Percentiles rank a stretch among this genome's conserved stretches.
Evolutionary conservation across 108 stramenopile species (phyloP).

Genomic region (Cylindrotheca closterium): DNA sequence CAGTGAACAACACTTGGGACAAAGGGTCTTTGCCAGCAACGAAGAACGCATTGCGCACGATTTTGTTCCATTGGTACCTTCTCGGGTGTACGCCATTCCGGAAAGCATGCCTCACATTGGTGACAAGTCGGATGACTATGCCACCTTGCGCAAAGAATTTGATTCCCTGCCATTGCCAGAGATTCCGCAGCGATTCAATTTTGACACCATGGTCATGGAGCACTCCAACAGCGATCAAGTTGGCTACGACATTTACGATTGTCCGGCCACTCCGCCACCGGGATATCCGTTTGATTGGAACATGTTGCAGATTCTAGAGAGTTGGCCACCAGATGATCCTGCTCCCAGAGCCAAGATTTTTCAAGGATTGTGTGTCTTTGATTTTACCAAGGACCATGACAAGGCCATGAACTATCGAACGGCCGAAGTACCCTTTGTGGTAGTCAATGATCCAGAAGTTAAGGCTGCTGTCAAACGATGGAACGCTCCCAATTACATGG

Average conservation of each 20-base stretch:
- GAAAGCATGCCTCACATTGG: constrained; percentile 57
- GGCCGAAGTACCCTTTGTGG: constrained; percentile 91
- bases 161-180: neutral
- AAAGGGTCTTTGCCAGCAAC: neutral
- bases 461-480: constrained; percentile 77
- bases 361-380: constrained; percentile 80
- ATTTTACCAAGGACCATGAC: constrained; percentile 67
- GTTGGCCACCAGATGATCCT: constrained; percentile 72
- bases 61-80: neutral
- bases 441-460: constrained; percentile 83
- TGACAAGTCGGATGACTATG: constrained; percentile 56
- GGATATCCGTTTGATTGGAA: constrained; percentile 82
- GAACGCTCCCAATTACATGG: constrained; percentile 81
- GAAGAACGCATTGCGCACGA: neutral
- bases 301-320: constrained; percentile 59
- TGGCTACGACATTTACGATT: constrained; percentile 67
- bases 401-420: constrained; percentile 86
- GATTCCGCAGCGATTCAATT: neutral
- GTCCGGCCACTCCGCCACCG: constrained; percentile 70
- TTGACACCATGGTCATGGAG: neutral
- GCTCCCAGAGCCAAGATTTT: constrained; percentile 39
- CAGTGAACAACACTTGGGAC: neutral
- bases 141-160: constrained; percentile 34
- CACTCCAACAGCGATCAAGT: neutral
- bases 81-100: constrained; percentile 48